Base-by-base conservation (phyloP, 139 green algal genomes). In the Chlorella sp. region DNA sequence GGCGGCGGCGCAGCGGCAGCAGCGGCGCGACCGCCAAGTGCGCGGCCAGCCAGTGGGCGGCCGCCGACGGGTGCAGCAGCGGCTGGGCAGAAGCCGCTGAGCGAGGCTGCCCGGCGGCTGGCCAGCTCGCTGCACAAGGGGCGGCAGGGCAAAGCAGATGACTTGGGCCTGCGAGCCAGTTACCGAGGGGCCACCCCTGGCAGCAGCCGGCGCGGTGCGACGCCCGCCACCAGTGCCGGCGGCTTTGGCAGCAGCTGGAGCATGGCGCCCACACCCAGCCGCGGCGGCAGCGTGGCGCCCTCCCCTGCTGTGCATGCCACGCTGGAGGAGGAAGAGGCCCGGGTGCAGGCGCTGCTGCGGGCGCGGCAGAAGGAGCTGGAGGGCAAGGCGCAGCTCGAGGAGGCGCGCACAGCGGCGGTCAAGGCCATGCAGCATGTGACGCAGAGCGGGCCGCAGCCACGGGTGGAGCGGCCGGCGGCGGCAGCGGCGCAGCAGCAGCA, bases 271-370 rank as follows among this genome's bases (percentile, higher is more conserved):
- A 88, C 84, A n/a, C 84, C 84, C 16, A 15, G 20, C 15, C 63
- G 57, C 0, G 74, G 17, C 32, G 18, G 51, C 5, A 44, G 55
- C 3, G 41, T 51, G 3, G 34, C 68, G 30, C 69, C 39, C 26
- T 72, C 81, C 28, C 81, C 55, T 16, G 15, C 13, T 9, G 81
- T 86, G 69, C 23, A 44, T 0, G 69, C 55, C 70, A 86, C 81
- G 4, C 56, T 86, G 0, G 36, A 86, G 56, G 81, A 86, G 38
- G 81, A 86, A 36, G 55, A 86, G 81, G 34, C 63, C 56, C 55
- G 81, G 34, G 69, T 80, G 81, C 81, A 86, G 70, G 81, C 81
- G 12, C n/a, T 86, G 69, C 57, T 86, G 51, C 67, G 62, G 55
- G 32, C 36, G 26, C 69, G 56, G 69, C 38, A 80, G 34, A 32